Evolutionary conservation across 1,284 basidiomycete species (phyloP).

Genomic region (Fomes fomentarius): DNA sequence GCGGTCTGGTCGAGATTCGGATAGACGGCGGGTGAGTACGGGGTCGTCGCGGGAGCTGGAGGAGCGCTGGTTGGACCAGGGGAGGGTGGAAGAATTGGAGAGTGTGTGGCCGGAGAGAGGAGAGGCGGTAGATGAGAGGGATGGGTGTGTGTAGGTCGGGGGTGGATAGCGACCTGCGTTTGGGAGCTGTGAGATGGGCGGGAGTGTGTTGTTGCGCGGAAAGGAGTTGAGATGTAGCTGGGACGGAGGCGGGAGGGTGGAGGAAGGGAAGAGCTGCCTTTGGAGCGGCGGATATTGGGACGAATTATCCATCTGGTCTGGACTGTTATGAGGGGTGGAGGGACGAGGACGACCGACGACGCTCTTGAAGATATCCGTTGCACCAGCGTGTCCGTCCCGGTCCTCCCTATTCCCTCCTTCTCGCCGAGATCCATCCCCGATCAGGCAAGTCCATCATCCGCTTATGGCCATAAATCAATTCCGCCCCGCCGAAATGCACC

Average conservation of each 20-base stretch:
- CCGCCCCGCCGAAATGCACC: too few relatives aligned
- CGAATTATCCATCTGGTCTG: slow-evolving; percentile 32
- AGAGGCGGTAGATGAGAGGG: slow-evolving; percentile 35
- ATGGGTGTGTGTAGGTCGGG: slow-evolving; percentile 39
- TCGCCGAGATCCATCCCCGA: slow-evolving; percentile 16
- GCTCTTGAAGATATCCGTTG: slow-evolving; percentile 12
- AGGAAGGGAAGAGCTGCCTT: slow-evolving; percentile 34
- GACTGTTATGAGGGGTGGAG: slow-evolving; percentile 24
- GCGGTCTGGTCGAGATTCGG: slow-evolving; percentile 30
- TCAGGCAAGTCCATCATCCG: slow-evolving; percentile 1
- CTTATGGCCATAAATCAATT: slow-evolving; percentile 8
- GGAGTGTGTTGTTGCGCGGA: slow-evolving; percentile 41
- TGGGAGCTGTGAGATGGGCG: slow-evolving; percentile 38
- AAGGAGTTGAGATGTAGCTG: slow-evolving; percentile 45
- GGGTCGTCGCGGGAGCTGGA: slow-evolving; percentile 39
- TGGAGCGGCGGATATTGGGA: slow-evolving; percentile 30
- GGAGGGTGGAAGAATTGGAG: slow-evolving; percentile 31
- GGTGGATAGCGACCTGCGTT: slow-evolving; percentile 34
- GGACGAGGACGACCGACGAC: slow-evolving; percentile 12
- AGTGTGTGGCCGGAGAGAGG: slow-evolving; percentile 34
- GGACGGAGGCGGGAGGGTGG: slow-evolving; percentile 49
- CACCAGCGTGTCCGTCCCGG: slow-evolving; percentile 1
- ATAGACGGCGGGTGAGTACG: slow-evolving; percentile 31
- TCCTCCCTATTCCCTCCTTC: slow-evolving; percentile 2
- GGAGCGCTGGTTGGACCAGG: slow-evolving; percentile 38